A percentile compares a stretch with the other conserved stretches of the same genome.
Conservation (phyloP, 495 filamentous ascomycete species). For the Staphylotrichum longicolle region DNA sequence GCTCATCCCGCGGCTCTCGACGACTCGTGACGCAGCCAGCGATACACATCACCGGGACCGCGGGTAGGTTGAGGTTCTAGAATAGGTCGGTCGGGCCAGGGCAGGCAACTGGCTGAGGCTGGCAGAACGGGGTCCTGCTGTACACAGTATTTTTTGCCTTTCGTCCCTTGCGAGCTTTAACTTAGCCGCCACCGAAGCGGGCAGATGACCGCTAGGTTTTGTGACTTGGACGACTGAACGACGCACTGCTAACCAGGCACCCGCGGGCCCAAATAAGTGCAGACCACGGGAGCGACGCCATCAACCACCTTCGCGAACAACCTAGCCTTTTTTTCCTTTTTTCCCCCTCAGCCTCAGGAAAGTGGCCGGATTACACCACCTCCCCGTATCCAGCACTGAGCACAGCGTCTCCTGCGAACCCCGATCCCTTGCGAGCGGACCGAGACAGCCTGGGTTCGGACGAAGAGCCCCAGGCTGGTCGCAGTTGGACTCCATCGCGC, state of each 20-base stretch:
- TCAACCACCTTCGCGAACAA: not conserved
- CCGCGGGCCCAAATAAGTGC: not conserved
- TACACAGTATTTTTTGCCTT: too few relatives aligned
- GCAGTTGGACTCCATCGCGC: not conserved
- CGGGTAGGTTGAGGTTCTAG: too few relatives aligned
- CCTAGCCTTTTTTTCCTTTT: not conserved
- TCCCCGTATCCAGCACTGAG: too few relatives aligned
- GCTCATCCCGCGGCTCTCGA: not conserved
- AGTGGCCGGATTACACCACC: too few relatives aligned
- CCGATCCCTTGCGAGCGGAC: too few relatives aligned
- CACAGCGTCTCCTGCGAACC: too few relatives aligned
- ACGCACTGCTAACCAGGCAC: not conserved
- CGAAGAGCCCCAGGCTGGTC: not conserved
- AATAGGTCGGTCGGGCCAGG: not conserved
- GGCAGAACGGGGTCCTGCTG: not conserved
- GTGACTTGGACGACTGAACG: not conserved
- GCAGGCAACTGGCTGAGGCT: not conserved
- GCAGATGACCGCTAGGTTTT: constrained; percentile 14
- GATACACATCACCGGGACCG: too few relatives aligned
- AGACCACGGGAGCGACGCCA: constrained; percentile 1
- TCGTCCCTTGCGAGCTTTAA: not conserved
- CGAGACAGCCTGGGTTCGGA: not conserved
- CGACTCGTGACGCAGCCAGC: too few relatives aligned
- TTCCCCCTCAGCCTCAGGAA: not conserved
- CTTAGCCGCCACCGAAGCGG: constrained; percentile 7